Conservation (phyloP, 805 yeast species). For the Candida incommunis region DNA sequence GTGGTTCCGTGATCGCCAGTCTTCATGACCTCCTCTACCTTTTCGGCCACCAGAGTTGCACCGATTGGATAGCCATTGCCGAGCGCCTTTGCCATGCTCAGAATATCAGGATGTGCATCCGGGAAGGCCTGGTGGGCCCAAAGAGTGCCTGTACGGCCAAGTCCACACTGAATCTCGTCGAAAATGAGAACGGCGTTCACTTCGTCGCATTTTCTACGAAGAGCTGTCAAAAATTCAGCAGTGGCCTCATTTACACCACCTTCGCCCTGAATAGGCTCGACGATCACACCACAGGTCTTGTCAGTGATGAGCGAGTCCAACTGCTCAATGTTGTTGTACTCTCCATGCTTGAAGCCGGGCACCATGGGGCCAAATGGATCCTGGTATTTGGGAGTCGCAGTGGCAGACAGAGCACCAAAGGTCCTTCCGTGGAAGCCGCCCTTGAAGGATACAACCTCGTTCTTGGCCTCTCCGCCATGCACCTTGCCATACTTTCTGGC, state of each 20-base stretch:
- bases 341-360: conserved; percentile 73
- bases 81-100: conserved; percentile 89
- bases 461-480: conserved; percentile 30
- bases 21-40: conserved; percentile 53
- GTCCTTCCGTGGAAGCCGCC: conserved; percentile 93
- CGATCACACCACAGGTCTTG: conserved; percentile 78
- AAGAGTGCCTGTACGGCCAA: conserved; percentile 80
- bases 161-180: conserved; percentile 95
- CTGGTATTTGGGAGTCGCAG: conserved; percentile 88
- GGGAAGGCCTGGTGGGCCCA: conserved; percentile 77
- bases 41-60: conserved; percentile 77
- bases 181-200: conserved; percentile 67
- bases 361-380: conserved; percentile 79
- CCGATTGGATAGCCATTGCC: conserved; percentile 97
- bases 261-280: conserved; percentile 92
- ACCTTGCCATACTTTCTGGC: conserved; percentile 68
- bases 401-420: conserved; percentile 83
- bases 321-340: conserved; percentile 42
- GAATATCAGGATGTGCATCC: conserved; percentile 85
- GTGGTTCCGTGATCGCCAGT: conserved; percentile 98
- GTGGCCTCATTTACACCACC: conserved; percentile 77
- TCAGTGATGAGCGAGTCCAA: conserved; percentile 42
- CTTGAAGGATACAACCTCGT: conserved; percentile 73
- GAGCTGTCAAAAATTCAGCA: conserved; percentile 45
- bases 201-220: conserved; percentile 53